phyloP scores from a whole-genome alignment of 2,329 filamentous ascomycete genomes.

The Xylogone sp. region DNA sequence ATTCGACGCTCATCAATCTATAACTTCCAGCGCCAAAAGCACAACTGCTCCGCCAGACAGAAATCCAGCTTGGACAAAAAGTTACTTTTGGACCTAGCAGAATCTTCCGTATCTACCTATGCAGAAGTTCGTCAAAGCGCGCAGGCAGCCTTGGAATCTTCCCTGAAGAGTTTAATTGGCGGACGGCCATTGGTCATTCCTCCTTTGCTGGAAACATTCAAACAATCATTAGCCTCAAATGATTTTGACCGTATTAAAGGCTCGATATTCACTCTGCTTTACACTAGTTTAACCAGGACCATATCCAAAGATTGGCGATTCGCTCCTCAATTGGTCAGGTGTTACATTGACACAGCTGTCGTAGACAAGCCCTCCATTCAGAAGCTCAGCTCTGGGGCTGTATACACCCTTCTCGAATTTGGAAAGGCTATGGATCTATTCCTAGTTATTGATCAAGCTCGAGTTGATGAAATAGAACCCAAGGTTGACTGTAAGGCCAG shows the following conservation, averaged over 20 bases:
- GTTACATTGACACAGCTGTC: conserved; percentile 85
- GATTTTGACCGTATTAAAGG: conserved; percentile 95
- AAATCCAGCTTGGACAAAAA: conserved; percentile 88
- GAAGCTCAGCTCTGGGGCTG: conserved; percentile 73
- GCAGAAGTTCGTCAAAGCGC: conserved; percentile 94
- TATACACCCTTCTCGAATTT: conserved; percentile 82
- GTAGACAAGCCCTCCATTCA: conserved; percentile 96
- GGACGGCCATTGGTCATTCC: conserved; percentile 87
- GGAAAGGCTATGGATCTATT: conserved; percentile 83
- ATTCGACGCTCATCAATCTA: conserved; percentile 93
- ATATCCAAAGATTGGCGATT: conserved; percentile 92
- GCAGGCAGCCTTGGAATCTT: conserved; percentile 88
- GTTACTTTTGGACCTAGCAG: conserved; percentile 79
- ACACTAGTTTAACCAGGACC: conserved; percentile 84
- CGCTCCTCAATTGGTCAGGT: conserved; percentile 80
- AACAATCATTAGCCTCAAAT: conserved; percentile 70
- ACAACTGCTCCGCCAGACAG: conserved; percentile 83
- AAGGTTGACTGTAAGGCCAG: conserved; percentile 51
- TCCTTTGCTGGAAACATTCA: conserved; percentile 74
- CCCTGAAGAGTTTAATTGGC: conserved; percentile 85
- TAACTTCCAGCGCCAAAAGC: conserved; percentile 87
- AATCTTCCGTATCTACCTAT: conserved; percentile 87
- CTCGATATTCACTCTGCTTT: conserved; percentile 84
- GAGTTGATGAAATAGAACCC: conserved; percentile 70
- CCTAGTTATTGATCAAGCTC: conserved; percentile 71